phyloP scores from a whole-genome alignment of 345 rosid genomes.

The Hibiscus tridactylites region DNA sequence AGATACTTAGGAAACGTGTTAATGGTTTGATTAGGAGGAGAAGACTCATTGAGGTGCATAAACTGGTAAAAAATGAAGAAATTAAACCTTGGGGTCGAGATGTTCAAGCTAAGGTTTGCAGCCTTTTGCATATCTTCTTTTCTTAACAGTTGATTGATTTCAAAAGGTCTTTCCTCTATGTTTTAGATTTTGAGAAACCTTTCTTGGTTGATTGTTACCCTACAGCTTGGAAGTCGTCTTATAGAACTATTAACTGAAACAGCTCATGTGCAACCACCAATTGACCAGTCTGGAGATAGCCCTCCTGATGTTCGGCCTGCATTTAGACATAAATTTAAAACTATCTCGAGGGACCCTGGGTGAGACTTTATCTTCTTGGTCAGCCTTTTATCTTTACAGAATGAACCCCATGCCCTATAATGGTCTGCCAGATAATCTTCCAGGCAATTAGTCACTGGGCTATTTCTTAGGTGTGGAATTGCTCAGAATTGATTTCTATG shows the following conservation, averaged over 20 bases:
- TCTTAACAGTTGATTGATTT: slow-evolving; percentile 6
- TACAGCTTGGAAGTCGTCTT: slow-evolving; percentile 90
- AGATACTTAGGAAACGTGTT: slow-evolving; percentile 60
- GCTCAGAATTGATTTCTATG: background rate
- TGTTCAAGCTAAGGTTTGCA: slow-evolving; percentile 77
- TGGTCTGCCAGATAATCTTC: slow-evolving; percentile 14
- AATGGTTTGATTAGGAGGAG: slow-evolving; percentile 68
- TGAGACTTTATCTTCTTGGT: slow-evolving; percentile 21
- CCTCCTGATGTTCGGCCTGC: slow-evolving; percentile 95
- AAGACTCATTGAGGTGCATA: slow-evolving; percentile 53
- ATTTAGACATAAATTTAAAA: slow-evolving; percentile 63
- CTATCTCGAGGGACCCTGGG: slow-evolving; percentile 51
- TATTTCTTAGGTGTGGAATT: slow-evolving; percentile 4
- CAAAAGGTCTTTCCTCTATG: slow-evolving; percentile 5
- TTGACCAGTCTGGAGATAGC: slow-evolving; percentile 48
- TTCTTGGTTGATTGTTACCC: slow-evolving; percentile 4
- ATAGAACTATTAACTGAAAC: slow-evolving; percentile 68
- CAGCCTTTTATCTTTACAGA: background rate
- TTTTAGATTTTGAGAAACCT: background rate
- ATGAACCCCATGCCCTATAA: background rate
- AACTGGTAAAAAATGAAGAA: slow-evolving; percentile 63
- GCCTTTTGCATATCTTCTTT: background rate
- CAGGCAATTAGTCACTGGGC: background rate
- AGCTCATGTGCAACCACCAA: slow-evolving; percentile 82
- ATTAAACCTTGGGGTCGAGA: slow-evolving; percentile 77